Evolutionary conservation across 1,284 basidiomycete species (phyloP), one percentile per base, ranked within the genome.

Genomic region (Fomitopsis pinicola): DNA sequence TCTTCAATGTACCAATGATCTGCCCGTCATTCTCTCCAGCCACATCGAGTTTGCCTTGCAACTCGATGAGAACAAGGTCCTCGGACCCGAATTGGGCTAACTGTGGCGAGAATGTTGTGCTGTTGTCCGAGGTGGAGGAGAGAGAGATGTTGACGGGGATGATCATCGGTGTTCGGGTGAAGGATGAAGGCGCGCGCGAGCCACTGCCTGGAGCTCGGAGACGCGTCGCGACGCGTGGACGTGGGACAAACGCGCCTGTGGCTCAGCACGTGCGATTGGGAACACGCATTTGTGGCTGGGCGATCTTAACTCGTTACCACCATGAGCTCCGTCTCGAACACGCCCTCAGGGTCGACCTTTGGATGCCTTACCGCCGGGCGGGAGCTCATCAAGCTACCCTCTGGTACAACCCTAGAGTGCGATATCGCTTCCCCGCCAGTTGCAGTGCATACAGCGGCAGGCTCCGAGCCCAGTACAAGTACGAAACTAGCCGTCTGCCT

Each of bases 11-110:
- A 17, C 89, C 91, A 2, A 92, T 83, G 15, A 86, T 66, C 67
- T 86, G 82, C 3, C 87, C 88, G 40, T 85, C 80, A 45, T 81
- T 75, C 22, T 76, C 76, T 19, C 81, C 80, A 50, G 88, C 85
- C 22, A 88, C 81, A 59, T 90, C 84, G 35, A 93, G 79, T 45
- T 77, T 75, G 57, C 91, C 91, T 71, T 93, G 91, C 9, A 93
- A 77, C 69, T 93, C 91, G 57, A 94, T 81, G 14, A 94, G 77
- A 52, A 90, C 81, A 15, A 91, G 68, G 69, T 89, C 89, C 48
- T 86, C 82, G 60, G 88, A 79, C 14, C 88, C 89, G 57, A 92
- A 83, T 60, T 81, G 81, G 1, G 85, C 86, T 22, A 92, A 77
- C 0, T 78, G 73, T 5, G 84, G 77, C 0, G 87, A 83, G 5